Evolutionary conservation across 2,329 filamentous ascomycete species (phyloP), one percentile per base, ranked within the genome.

Genomic region (Septoria linicola): DNA sequence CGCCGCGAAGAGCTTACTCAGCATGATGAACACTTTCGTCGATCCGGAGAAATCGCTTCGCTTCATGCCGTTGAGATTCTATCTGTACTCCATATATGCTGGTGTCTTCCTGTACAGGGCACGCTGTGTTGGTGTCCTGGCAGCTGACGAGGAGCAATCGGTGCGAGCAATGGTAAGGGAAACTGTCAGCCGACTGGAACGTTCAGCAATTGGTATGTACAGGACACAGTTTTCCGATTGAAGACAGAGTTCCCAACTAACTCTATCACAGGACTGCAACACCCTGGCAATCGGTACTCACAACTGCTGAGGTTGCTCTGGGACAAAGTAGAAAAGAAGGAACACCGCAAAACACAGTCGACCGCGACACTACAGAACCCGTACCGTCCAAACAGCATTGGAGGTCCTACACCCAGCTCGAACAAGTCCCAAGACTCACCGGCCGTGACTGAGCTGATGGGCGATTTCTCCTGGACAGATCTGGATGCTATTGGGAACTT

Each of bases 381-480:
- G 5, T 70, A 73, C 34, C 67, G 71, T n/a, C 68, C 72, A 6
- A 71, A 70, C 10, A 70, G 67, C 31, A 63, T 67, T 4, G 63
- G 64, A 3, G 69, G 68, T 11, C 70, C 70, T 39, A 65, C 63
- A 30, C 59, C 65, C 5, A 59, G 53, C 11, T 61, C 63, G 23
- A 62, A 54, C 34, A 51, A 58, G 10, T 62, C 62, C n/a, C 61
- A 65, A n/a, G 60, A 63, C 41, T 72, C 69, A 37, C 73, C 73
- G 0, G 70, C 70, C 20, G 60, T 73, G 10, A 73, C 72, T 4
- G 74, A 76, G 54, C 55, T 64, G 47, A 74, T 76, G 70, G 74
- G 74, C 6, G 74, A 76, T 52, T 76, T 76, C 58, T 73, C 71
- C 21, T 76, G 74, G 74, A 76, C 74, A 2, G 73, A 76, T 62